Base-by-base conservation (phyloP, 164 flowering plant species). In the Amborella trichopoda region DNA sequence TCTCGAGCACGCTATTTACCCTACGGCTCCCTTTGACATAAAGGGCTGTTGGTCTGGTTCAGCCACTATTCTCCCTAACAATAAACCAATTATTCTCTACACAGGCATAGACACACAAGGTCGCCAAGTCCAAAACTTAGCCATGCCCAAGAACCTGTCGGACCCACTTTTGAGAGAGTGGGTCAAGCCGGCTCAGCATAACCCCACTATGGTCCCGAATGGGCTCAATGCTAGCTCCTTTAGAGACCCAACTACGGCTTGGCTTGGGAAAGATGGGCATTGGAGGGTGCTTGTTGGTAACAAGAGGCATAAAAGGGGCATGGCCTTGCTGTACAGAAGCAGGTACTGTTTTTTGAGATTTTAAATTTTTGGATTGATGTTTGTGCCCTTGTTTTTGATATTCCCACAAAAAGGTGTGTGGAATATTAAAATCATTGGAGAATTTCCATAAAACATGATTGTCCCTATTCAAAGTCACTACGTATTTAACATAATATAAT, bases 241-340 rank as follows among this genome's bases (percentile, higher is more conserved):
- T 19, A 58, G 75, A 3, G 78, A 73, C 55, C 78, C 75, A 0
- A 70, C 75, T 9, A 70, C 75, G 1, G 78, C 67, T 0, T 70
- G 78, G 78, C 12, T 17, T 28, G 60, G 61, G 22, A 14, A 25
- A 4, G 77, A 70, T 25, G 78, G 83, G 18, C 66, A 61, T 1
- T 88, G 89, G 91, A 70, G 68, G 23, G 68, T 76, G 8, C 0
- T 70, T 4, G 62, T 88, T 0, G 96, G 96, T 6, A 53, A 73
- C 36, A 65, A 47, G 46, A 62, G 64, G 27, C 40, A 48, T 10
- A 47, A 13, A 1, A 55, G 74, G 25, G 96, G 94, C 16, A 57
- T 79, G 16, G 80, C 78, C 0, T 20, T 48, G 24, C 59, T 88
- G 47, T 88, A 81, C 32, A 58, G 65, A 61, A 81, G 82, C 46